These are phyloP conservation scores for Nitzschia inconspicua DNA, from an alignment of 108 stramenopile species.

Conservation along the genomic window DNA sequence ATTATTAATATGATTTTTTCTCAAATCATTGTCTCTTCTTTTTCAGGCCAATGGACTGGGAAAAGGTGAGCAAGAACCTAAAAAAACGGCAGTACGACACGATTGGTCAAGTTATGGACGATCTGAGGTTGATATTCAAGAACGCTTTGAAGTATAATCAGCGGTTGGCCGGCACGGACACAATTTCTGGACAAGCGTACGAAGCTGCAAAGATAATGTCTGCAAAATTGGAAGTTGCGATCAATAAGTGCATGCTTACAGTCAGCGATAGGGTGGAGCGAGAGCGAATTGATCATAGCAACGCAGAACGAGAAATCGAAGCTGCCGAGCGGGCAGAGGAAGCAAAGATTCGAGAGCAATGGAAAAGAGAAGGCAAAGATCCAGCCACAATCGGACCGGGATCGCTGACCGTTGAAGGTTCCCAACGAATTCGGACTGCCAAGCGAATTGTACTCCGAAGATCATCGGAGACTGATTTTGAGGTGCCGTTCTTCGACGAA, in stretches of 20 bases:
- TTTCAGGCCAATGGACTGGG: constrained; percentile 84
- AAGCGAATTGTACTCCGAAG: constrained; percentile 25
- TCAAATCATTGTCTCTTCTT: background rate
- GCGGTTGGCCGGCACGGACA: constrained; percentile 35
- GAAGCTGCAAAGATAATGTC: constrained; percentile 76
- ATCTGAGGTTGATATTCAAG: constrained; percentile 79
- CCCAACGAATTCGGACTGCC: constrained; percentile 16
- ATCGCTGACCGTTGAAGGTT: constrained; percentile 8
- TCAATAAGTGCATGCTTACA: constrained; percentile 73
- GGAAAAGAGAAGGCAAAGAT: constrained; percentile 48
- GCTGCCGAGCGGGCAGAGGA: constrained; percentile 70
- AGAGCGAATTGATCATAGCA: constrained; percentile 73
- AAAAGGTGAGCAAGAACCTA: constrained; percentile 56
- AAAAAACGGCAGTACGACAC: constrained; percentile 66
- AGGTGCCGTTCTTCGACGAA: constrained; percentile 83
- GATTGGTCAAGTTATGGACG: constrained; percentile 63
- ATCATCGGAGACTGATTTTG: constrained; percentile 64
- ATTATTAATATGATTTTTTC: background rate
- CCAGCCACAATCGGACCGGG: constrained; percentile 1
- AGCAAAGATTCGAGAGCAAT: constrained; percentile 63
- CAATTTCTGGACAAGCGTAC: constrained; percentile 66
- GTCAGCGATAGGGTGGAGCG: constrained; percentile 72
- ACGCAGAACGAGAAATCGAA: constrained; percentile 72
- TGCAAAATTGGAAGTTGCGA: constrained; percentile 69
- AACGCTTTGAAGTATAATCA: constrained; percentile 85